Conservation (phyloP, 83 land plant genomes). For the Picea mariana region DNA sequence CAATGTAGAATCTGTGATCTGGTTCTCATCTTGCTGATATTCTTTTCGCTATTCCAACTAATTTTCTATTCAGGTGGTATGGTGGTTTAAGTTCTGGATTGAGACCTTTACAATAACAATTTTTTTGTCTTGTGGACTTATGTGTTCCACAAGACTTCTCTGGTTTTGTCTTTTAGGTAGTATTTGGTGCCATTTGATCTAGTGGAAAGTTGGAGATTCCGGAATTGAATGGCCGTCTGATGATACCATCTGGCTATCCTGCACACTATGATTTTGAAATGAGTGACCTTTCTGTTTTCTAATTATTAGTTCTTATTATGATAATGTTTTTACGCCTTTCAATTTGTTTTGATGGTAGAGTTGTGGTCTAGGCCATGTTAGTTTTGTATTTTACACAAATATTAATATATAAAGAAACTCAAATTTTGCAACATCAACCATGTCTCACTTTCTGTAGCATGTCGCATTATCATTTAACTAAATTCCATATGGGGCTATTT, state of each 20-base stretch:
- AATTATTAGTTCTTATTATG: not conserved
- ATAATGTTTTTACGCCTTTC: not conserved
- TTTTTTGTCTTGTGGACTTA: not conserved
- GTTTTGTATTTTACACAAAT: too few relatives aligned
- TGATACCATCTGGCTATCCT: not conserved
- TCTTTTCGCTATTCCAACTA: not conserved
- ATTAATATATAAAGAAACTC: too few relatives aligned
- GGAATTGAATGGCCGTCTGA: not conserved
- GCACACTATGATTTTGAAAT: too few relatives aligned
- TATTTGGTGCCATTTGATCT: not conserved
- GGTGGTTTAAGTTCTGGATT: not conserved
- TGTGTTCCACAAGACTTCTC: not conserved
- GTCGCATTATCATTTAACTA: not conserved
- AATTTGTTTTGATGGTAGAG: not conserved
- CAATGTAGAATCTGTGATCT: not conserved
- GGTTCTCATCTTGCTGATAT: not conserved
- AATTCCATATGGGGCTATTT: not conserved
- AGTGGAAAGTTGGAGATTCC: too few relatives aligned
- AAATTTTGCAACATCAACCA: too few relatives aligned
- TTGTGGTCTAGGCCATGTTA: not conserved
- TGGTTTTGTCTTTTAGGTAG: not conserved
- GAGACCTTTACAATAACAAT: not conserved
- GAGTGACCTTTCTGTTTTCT: not conserved
- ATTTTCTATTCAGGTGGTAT: not conserved
- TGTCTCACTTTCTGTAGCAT: not conserved